Conservation (phyloP, 2,329 filamentous ascomycete species). For the Fusarium albosuccineum region DNA sequence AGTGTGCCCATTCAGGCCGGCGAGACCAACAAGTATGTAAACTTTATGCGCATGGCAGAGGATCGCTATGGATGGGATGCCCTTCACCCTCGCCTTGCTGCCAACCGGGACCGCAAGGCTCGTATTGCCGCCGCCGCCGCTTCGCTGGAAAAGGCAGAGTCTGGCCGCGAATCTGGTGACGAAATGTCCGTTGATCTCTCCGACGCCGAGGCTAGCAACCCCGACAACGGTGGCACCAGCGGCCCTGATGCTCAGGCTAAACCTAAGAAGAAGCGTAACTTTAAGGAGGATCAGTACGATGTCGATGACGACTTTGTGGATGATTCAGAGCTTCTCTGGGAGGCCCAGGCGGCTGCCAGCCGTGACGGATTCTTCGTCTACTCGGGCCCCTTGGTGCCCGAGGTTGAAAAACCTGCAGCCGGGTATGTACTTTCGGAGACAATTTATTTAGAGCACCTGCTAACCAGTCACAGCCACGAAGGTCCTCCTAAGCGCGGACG, state of each 20-base stretch:
- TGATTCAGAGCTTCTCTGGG: constrained; percentile 94
- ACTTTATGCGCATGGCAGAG: constrained; percentile 94
- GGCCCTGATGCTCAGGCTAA: constrained; percentile 73
- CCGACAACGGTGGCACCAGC: constrained; percentile 80
- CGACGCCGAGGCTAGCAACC: constrained; percentile 82
- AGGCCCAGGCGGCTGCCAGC: constrained; percentile 92
- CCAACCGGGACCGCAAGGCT: constrained; percentile 87
- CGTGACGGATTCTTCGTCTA: constrained; percentile 99
- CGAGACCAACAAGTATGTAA: constrained; percentile 90
- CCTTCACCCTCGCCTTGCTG: constrained; percentile 89
- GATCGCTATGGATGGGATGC: constrained; percentile 96
- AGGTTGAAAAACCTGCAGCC: constrained; percentile 79
- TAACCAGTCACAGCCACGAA: constrained; percentile 70
- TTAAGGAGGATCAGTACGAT: constrained; percentile 86
- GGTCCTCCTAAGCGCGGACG: constrained; percentile 78
- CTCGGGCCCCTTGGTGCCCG: constrained; percentile 88
- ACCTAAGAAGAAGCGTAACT: constrained; percentile 83
- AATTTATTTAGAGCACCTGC: constrained; percentile 36
- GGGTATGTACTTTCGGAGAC: constrained; percentile 58
- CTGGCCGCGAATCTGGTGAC: constrained; percentile 77
- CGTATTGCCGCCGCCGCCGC: constrained; percentile 91
- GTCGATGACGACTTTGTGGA: constrained; percentile 89
- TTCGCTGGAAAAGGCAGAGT: constrained; percentile 81
- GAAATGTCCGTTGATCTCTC: constrained; percentile 88
- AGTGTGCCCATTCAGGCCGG: constrained; percentile 81